phyloP scores from a whole-genome alignment of 257 asterid genomes.

The Ocimum tenuiflorum region DNA sequence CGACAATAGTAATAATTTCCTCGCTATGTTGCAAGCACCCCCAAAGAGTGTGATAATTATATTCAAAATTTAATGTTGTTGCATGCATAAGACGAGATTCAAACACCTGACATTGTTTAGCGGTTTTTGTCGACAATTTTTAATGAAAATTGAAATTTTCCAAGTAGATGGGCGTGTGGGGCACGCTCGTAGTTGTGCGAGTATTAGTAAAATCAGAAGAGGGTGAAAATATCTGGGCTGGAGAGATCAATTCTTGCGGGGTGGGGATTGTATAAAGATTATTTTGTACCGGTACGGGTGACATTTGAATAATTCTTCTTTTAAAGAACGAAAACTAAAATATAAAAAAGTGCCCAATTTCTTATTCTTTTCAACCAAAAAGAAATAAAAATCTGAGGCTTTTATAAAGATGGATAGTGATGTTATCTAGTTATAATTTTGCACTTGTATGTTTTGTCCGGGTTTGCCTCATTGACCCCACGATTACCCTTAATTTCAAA shows the following conservation, averaged over 20 bases:
- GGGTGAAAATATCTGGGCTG: slow-evolving; percentile 28
- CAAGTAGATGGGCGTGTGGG: slow-evolving; percentile 19
- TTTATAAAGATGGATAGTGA: not conserved
- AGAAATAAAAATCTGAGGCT: slow-evolving; percentile 17
- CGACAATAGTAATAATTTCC: no score
- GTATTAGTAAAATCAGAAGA: not conserved
- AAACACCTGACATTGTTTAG: no score
- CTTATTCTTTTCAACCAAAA: no score
- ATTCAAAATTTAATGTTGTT: no score
- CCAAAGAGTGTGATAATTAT: no score
- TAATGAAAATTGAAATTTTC: no score
- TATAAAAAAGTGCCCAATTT: not conserved
- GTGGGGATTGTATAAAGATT: slow-evolving; percentile 13
- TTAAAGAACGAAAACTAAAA: not conserved
- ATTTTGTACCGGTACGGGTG: slow-evolving; percentile 23
- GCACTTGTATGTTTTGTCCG: not conserved
- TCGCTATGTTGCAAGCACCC: no score
- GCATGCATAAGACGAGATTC: no score
- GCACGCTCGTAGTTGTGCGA: not conserved
- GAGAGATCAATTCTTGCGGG: not conserved
- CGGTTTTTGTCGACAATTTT: no score
- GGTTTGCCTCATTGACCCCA: not conserved
- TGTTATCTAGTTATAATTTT: not conserved
- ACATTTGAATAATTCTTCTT: slow-evolving; percentile 17
- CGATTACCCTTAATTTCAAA: not conserved